Base-by-base conservation (phyloP, 441 rosid genomes). In the Corymbia citriodora region DNA sequence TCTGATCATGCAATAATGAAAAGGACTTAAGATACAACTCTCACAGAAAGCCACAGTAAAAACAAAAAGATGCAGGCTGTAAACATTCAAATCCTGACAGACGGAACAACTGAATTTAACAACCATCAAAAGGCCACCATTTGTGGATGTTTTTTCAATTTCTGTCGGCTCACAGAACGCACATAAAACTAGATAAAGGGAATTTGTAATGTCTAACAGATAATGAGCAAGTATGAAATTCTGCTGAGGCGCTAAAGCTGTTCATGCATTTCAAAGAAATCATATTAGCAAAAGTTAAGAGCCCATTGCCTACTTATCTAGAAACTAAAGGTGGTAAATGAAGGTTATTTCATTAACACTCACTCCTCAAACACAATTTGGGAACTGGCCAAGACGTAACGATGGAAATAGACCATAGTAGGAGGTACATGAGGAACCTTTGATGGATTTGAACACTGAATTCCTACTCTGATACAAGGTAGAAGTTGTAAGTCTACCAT, bases 1-100 rank as follows among this genome's bases (percentile, higher is more conserved):
- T 95, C 99, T 96, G 94, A 88, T 87, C 33, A 91, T 82, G 90
- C 53, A 91, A 61, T 63, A 92, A 90, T 90, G 87, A 91, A 79
- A 87, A 53, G 29, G 21, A 21, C 50, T 57, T 55, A 57, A 40
- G 68, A 55, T 87, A 52, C 61, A 57, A 90, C 87, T 49, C 87
- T 65, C 89, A 72, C 87, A 81, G 88, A 36, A 49, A 65, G 59
- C 50, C 55, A 68, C 61, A 45, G 81, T 88, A 74, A 88, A 79
- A 70, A 52, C 87, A 88, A 89, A 49, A 33, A 93, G 68, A 90
- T 25, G 55, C 48, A 48, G 19, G 45, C 54, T 49, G 13, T 48
- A 55, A 79, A 59, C 29, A 70, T 45, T 55, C 83, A 74, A 74
- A 74, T 49, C 50, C 25, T 19, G 83, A 74, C 83, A 74, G 29